Conservation (phyloP, 345 rosid genomes). For the Euphorbia pulcherrima region DNA sequence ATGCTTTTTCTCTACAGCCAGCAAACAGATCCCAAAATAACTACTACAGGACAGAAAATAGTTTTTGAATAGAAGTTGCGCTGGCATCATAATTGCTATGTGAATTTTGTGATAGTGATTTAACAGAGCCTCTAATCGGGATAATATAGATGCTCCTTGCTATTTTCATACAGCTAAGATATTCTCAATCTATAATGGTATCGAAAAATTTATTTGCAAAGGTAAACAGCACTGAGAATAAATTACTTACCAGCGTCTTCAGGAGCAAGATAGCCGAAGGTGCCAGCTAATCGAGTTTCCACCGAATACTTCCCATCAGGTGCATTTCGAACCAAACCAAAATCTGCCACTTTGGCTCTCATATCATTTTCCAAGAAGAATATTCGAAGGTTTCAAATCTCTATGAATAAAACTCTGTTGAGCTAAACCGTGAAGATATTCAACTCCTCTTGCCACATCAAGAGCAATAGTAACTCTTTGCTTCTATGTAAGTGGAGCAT, state of each 20-base stretch:
- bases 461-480: constrained; percentile 24
- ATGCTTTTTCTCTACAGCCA: too few species aligned
- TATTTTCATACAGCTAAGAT: too few species aligned
- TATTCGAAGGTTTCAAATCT: constrained; percentile 29
- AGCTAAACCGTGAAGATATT: constrained; percentile 27
- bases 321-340: constrained; percentile 29
- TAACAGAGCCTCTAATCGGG: background rate
- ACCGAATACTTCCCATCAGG: constrained; percentile 26
- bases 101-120: background rate
- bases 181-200: background rate
- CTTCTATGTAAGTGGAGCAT: constrained; percentile 24
- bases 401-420: constrained; percentile 30
- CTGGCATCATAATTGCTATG: background rate
- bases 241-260: constrained; percentile 26
- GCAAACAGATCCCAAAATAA: too few species aligned
- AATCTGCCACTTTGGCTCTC: constrained; percentile 34
- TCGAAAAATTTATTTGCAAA: background rate
- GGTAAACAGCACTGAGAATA: background rate
- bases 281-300: constrained; percentile 26
- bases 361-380: constrained; percentile 29
- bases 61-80: background rate
- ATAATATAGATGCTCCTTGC: background rate
- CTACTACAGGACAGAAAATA: background rate
- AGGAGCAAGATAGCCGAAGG: constrained; percentile 33
- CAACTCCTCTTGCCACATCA: constrained; percentile 31